Evolutionary conservation across 2,329 filamentous ascomycete genomes (phyloP), one percentile per base, ranked within the genome.

Genomic region (Lasiodiplodia sp.): DNA sequence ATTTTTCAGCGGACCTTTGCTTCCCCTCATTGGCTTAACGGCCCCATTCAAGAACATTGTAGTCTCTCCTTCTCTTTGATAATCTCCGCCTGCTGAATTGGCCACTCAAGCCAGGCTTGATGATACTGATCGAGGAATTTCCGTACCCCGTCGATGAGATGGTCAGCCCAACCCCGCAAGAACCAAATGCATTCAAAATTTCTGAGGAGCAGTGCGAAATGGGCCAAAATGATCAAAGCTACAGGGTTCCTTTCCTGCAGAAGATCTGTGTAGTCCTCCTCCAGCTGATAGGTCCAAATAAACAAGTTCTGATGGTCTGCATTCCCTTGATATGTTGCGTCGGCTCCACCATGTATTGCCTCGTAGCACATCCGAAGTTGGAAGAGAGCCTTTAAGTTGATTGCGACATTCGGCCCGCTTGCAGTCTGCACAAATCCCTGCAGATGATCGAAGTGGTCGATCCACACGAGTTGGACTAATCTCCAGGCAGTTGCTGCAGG

Each of bases 191-290:
- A 49, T 31, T 71, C 66, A 10, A 69, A 67, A 12, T 67, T 69
- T 55, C 73, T 72, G 3, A 75, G 69, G 10, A 75, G 69, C 18
- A 74, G 71, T 4, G 73, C 71, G 44, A 72, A 73, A 66, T 74
- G 65, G 65, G 67, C 70, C 28, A 74, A 69, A 31, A 75, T 73
- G 3, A 75, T 73, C 23, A 75, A 69, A 7, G 73, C 70, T 47
- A 73, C 70, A 1, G 73, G 71, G 5, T 62, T 71, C 23, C 72
- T 72, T 62, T 70, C 72, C 56, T 67, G 53, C n/a, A 75, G 40
- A 12, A 72, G 69, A 28, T 71, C 65, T 8, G 72, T 73, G 47
- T 71, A 75, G 10, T 55, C 67, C 31, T 68, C 69, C 4, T 73
- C 73, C 18, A 75, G 47, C 37, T 72, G 67, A 21, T 70, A 68